Evolutionary conservation across 108 stramenopile genomes (phyloP), one percentile per base, ranked within the genome.

Genomic region (Bacterosira constricta): DNA sequence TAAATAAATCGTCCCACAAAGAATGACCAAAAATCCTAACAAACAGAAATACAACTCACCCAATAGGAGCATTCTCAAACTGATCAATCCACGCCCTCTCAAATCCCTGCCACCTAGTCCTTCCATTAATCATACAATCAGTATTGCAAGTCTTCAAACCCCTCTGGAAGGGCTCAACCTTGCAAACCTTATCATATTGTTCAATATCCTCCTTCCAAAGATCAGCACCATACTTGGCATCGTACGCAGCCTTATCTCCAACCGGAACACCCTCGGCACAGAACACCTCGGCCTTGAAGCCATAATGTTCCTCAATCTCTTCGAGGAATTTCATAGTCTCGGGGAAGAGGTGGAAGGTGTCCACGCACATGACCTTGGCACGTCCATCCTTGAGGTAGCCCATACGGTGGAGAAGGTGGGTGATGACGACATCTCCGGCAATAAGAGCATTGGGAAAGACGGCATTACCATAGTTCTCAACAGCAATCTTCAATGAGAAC

Each of bases 161-260:
- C 34, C 97, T 87, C 86, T 97, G 95, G 75, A 98, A 96, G 13
- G 97, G 97, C 72, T 98, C 97, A 42, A 98, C 97, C 90, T 98
- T 98, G 91, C 97, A 98, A 46, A 96, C 90, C 71, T 91, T 89
- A 55, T 95, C 94, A 46, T 95, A 95, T 68, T 96, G 90, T 49
- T 98, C 96, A 75, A 98, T 97, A 83, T 98, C 94, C 80, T 93
- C 95, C 87, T 93, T 95, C 97, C 97, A 98, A 26, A 96, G 85
- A 79, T 98, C 88, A 45, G 89, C 93, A 10, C 97, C 97, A 77
- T 96, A 98, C 74, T 90, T 88, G 41, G 73, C 85, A 77, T 94
- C 90, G 60, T 79, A 96, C 35, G 86, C 96, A 18, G 67, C 90
- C 90, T 96, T 94, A 77, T 96, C 93, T 20, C 87, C 90, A 31